phyloP scores from a whole-genome alignment of 2,329 filamentous ascomycete genomes.

The Epichloe glyceriae region DNA sequence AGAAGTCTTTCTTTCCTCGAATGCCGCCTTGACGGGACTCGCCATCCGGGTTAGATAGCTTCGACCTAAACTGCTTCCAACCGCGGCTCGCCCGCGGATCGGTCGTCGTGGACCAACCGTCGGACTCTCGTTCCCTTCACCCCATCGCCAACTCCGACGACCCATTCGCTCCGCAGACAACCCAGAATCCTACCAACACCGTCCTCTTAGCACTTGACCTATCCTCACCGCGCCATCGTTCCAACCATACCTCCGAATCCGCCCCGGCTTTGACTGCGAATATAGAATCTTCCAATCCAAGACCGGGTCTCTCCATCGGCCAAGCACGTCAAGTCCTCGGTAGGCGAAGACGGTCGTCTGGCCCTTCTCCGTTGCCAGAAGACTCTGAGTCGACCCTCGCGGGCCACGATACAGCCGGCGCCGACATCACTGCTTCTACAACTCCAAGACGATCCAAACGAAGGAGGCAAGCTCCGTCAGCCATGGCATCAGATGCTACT shows the following conservation, averaged over 20 bases:
- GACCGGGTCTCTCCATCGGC: conserved; percentile 12
- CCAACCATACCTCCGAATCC: conserved; percentile 13
- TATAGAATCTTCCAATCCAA: conserved; percentile 26
- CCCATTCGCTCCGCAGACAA: conserved; percentile 44
- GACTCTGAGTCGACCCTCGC: conserved; percentile 12
- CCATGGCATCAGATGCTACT: conserved; percentile 51
- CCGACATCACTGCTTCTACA: conserved; percentile 7
- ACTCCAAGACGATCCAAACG: conserved; percentile 23
- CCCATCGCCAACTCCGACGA: conserved; percentile 43
- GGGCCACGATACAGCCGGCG: conserved; percentile 10
- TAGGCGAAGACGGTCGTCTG: conserved; percentile 38
- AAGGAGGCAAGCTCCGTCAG: conserved; percentile 43
- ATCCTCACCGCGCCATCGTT: conserved; percentile 11
- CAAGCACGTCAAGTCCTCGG: conserved; percentile 33
- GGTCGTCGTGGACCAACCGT: conserved; percentile 28
- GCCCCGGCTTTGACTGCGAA: conserved; percentile 23
- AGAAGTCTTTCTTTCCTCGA: conserved; percentile 3
- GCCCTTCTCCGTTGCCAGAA: conserved; percentile 24
- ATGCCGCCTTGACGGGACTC: conserved; percentile 6
- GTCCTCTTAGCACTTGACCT: conserved; percentile 27
- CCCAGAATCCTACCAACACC: conserved; percentile 34
- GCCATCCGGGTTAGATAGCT: background rate
- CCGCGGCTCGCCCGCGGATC: conserved; percentile 29
- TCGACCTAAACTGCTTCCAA: conserved; percentile 6
- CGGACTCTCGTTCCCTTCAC: conserved; percentile 18